Conservation (phyloP, 345 rosid genomes). For the Dipteronia dyeriana region DNA sequence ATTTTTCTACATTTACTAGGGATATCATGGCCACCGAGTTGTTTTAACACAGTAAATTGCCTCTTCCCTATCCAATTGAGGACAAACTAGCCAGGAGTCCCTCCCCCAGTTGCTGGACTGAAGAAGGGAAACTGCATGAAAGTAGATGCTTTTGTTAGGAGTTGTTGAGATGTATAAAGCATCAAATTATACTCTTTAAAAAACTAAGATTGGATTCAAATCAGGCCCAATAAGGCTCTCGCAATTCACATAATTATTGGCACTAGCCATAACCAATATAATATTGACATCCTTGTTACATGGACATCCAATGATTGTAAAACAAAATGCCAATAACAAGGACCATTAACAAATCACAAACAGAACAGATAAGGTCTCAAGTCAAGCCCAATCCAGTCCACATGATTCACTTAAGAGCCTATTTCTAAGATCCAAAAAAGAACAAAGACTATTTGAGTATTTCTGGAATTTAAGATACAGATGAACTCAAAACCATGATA, state of each 20-base stretch:
- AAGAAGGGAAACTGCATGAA: background rate
- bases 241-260: background rate
- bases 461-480: background rate
- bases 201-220: background rate
- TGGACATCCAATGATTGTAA: background rate
- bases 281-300: background rate
- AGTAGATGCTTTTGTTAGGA: background rate
- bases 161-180: background rate
- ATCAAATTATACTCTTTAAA: background rate
- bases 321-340: background rate
- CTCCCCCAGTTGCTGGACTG: background rate
- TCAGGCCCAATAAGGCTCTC: background rate
- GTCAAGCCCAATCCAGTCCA: slow-evolving; percentile 10
- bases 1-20: background rate
- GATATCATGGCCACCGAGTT: background rate
- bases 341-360: background rate
- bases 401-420: background rate
- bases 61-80: background rate
- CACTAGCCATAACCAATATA: background rate
- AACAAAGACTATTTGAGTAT: background rate
- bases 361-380: background rate
- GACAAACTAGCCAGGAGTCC: background rate
- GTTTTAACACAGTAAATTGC: slow-evolving; percentile 1
- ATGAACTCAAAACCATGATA: background rate
- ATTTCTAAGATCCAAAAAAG: background rate